phyloP scores from a whole-genome alignment of 768 basidiomycete species.

The Termitomyces sp. region DNA sequence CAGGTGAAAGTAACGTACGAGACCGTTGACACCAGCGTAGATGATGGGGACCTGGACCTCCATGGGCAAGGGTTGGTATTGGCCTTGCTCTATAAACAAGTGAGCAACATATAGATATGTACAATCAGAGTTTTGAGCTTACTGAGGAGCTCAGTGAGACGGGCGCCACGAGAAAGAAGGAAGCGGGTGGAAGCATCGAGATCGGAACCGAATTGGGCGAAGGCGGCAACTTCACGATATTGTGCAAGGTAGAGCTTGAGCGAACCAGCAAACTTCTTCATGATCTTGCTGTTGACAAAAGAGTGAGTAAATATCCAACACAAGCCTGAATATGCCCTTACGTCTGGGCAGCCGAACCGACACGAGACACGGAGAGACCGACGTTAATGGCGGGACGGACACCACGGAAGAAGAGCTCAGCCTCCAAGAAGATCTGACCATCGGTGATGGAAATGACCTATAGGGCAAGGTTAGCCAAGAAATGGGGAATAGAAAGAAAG shows the following conservation, averaged over 20 bases:
- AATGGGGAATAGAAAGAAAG: constrained; percentile 1
- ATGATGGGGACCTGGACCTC: constrained; percentile 98
- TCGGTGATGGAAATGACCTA: constrained; percentile 99
- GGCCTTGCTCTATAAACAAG: constrained; percentile 77
- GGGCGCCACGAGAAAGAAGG: constrained; percentile 95
- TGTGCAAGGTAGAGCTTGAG: constrained; percentile 99
- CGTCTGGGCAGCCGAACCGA: constrained; percentile 99
- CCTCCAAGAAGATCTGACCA: constrained; percentile 99
- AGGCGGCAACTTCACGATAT: constrained; percentile 99
- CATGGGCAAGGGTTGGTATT: constrained; percentile 92
- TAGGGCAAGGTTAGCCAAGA: constrained; percentile 7
- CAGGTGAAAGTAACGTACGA: constrained; percentile 44
- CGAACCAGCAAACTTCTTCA: constrained; percentile 99
- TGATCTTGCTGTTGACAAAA: constrained; percentile 69
- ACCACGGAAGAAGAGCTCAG: constrained; percentile 99
- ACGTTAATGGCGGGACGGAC: constrained; percentile 99
- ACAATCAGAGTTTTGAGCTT: constrained; percentile 20
- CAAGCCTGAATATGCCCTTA: constrained; percentile 33
- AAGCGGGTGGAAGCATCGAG: constrained; percentile 99
- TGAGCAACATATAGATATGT: constrained; percentile 9
- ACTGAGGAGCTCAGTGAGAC: constrained; percentile 95
- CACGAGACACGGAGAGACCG: constrained; percentile 99
- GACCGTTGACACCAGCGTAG: constrained; percentile 99
- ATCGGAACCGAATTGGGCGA: constrained; percentile 99
- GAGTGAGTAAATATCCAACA: not conserved